Conservation (phyloP, 129 eudicot genomes). For the Tanacetum coccineum region DNA sequence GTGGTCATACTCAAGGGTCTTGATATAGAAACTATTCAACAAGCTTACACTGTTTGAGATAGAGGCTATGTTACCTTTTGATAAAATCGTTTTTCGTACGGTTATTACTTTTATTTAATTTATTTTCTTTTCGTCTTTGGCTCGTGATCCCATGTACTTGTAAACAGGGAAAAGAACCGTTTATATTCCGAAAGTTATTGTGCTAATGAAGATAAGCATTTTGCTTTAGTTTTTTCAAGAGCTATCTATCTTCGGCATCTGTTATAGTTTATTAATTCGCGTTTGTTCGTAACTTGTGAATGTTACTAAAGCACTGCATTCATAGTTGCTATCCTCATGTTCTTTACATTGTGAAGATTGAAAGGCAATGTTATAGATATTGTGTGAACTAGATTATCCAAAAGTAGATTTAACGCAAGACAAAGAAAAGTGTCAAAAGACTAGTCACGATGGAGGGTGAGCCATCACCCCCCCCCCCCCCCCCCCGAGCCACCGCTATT, state of each 20-base stretch:
- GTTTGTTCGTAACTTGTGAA: not conserved
- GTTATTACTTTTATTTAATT: slow-evolving; percentile 21
- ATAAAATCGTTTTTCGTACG: slow-evolving; percentile 17
- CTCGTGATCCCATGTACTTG: slow-evolving; percentile 34
- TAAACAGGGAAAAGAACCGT: slow-evolving; percentile 27
- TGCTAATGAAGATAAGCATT: slow-evolving; percentile 35
- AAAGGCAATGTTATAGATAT: no score
- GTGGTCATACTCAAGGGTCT: slow-evolving; percentile 96
- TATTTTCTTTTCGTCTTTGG: slow-evolving; percentile 15
- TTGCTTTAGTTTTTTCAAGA: slow-evolving; percentile 10
- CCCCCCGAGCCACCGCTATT: no score
- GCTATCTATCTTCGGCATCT: not conserved
- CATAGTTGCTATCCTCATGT: not conserved
- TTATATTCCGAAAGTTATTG: slow-evolving; percentile 34
- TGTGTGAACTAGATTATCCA: no score
- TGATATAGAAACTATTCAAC: slow-evolving; percentile 91
- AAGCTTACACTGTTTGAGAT: slow-evolving; percentile 87
- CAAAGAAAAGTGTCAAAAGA: no score
- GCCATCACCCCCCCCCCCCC: no score
- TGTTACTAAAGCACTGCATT: not conserved
- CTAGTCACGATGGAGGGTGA: no score
- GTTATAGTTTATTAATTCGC: not conserved
- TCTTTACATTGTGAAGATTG: not conserved
- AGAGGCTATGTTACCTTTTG: slow-evolving; percentile 10
- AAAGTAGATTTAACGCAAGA: no score